Base-by-base conservation (phyloP, 345 rosid species). In the Rhizophora mangle region DNA sequence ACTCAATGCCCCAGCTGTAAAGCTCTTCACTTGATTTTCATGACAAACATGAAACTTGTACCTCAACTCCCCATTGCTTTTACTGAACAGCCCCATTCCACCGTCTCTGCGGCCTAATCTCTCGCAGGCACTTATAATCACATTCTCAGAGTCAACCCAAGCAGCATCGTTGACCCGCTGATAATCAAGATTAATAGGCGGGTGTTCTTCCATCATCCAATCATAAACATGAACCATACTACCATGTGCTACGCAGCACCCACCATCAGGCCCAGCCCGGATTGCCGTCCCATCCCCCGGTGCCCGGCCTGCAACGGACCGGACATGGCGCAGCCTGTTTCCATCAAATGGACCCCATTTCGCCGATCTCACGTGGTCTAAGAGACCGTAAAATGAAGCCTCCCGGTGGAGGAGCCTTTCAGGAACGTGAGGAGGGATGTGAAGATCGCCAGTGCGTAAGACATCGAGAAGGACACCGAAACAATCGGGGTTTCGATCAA, bases 281-380 rank as follows among this genome's bases (percentile, higher is more conserved):
- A 95, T 86, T 22, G 97, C 98, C 0, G 99, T 92, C 39, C 98
- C 99, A 19, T 95, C 99, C 6, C 99, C 99, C 0, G 99, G 99
- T 16, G 99, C 98, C 18, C 75, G 85, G n/a, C 99, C 98, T 8
- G 82, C 78, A 9, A 90, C 82, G 1, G 93, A 88, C 65, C 78
- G 74, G 0, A 83, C 74, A 4, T 84, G 72, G 55, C 80, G 82
- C 63, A 95, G 84, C 70, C 89, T 76, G 78, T 92, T 92, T 0
- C 98, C 99, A 27, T 95, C 98, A 49, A 95, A 90, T 2, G 81
- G 84, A 2, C 91, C 97, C 96, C 91, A 89, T 62, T 83, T 95
- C 0, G 98, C 92, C 1, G 94, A 72, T 2, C 96, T 78, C 32
- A 92, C 88, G 49, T 92, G 98, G 83, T 87, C 87, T 18, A 85